Base-by-base conservation (phyloP, 1,284 basidiomycete species). In the Rugosomyces carneus region DNA sequence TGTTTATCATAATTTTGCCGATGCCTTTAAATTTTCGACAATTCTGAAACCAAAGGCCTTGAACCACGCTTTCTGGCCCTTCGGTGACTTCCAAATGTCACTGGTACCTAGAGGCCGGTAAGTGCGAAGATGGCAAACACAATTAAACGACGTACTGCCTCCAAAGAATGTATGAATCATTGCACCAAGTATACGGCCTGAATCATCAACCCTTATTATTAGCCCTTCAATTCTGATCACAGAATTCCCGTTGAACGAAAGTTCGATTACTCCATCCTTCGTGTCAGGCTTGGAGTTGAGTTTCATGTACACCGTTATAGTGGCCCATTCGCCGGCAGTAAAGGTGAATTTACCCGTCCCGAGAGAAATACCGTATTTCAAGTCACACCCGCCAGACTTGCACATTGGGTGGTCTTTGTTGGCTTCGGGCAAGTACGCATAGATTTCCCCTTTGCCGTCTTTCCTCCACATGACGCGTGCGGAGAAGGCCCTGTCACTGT, bases 161-260 rank as follows among this genome's bases (percentile, higher is more conserved):
- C 74, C 77, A 51, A 79, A 80, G 70, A 80, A 80, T 27, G 74
- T 75, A 63, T 80, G 76, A 51, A 75, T 66, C 67, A 74, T 71
- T 41, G 75, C 65, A 37, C 78, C 78, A 31, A 68, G 65, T 49
- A 80, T 67, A 40, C 65, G 63, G 36, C 69, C 70, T 1, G 58
- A 51, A 2, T 53, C 57, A 31, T 57, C 58, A 37, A 64, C 59
- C 20, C 72, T 60, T 35, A 78, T 58, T 35, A 68, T 62, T 29
- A 81, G 56, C 16, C 69, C 69, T 8, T 48, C 53, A 21, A 73
- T 61, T 20, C 57, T 64, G 57, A 80, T 67, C 41, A 71, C 65
- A 48, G 68, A 71, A 55, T 70, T 44, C 27, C 77, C 77, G 51
- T 75, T 66, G 18, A 73, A 66, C 46, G 67, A 73, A 29, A 82